Conservation (phyloP, 1,139 yeast genomes). For the Yamadazyma atlantica region DNA sequence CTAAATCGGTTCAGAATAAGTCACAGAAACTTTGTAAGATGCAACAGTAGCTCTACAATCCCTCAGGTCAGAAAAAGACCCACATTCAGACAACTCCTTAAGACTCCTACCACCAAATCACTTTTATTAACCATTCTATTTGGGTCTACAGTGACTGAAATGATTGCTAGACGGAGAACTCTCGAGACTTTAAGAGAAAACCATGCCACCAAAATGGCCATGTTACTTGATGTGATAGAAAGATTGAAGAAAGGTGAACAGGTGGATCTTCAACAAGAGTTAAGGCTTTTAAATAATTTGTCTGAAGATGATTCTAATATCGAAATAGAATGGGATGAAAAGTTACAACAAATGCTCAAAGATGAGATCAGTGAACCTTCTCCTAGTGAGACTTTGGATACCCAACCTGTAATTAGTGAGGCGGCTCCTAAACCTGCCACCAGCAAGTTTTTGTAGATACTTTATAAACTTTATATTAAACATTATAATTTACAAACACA, state of each 20-base stretch:
- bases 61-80: slow-evolving; percentile 14
- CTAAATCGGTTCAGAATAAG: not conserved
- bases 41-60: slow-evolving; percentile 4
- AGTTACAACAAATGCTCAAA: slow-evolving; percentile 36
- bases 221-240: slow-evolving; percentile 30
- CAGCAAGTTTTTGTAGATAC: not conserved
- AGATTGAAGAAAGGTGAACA: slow-evolving; percentile 31
- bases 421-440: not conserved
- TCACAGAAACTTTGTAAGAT: not conserved
- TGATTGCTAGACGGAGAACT: slow-evolving; percentile 35
- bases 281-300: slow-evolving; percentile 37
- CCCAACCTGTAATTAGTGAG: not conserved
- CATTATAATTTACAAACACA: slow-evolving; percentile 2
- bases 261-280: slow-evolving; percentile 39
- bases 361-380: not conserved
- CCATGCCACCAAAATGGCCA: slow-evolving; percentile 30
- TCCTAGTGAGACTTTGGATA: not conserved
- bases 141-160: slow-evolving; percentile 42
- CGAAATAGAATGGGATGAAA: slow-evolving; percentile 42
- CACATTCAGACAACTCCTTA: slow-evolving; percentile 20
- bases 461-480: not conserved
- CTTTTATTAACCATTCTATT: slow-evolving; percentile 37
- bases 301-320: slow-evolving; percentile 36
- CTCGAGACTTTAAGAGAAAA: slow-evolving; percentile 29
- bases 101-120: slow-evolving; percentile 40